Base-by-base conservation (phyloP, 78 protist species). In the Anaeramoeba flamelloides region DNA sequence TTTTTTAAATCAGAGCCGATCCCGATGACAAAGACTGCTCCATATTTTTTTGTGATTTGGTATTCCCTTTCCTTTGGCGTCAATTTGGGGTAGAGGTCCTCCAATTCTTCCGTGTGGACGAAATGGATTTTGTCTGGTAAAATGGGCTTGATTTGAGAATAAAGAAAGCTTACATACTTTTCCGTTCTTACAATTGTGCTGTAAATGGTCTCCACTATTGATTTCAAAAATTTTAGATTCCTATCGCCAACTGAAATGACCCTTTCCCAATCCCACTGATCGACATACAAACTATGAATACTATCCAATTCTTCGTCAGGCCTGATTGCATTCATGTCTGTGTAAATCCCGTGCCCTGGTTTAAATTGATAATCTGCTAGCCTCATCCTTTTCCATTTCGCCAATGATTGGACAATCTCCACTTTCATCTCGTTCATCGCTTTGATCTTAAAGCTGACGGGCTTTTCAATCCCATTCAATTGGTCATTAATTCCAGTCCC, bases 311-410 rank as follows among this genome's bases (percentile, higher is more conserved):
- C 36, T 36, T 78, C 81, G 36, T 78, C 81, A 30, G 30, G 74
- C 33, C 83, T 1, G 39, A 80, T 39, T 37, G 75, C 83, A 40
- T 40, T 37, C 76, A 80, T 64, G 74, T 80, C 83, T 22, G 83
- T 80, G 39, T 38, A 37, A 33, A 80, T 22, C 1, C 83, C 83
- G 38, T 34, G 0, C 33, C 83, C 81, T 4, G 79, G 33, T 30
- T 77, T 40, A 0, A 3, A 30, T 0, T 65, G 30, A 36, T 40
- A 80, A 38, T 80, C 31, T 2, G 32, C 39, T 36, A 80, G 2
- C 8, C 38, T 38, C 74, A 40, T 75, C 34, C 83, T 77, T 40
- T 80, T 80, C 83, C 83, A 80, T 41, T 80, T 80, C 38, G 83
- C 83, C 12, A 80, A 41, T 0, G 83, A 75, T 76, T 37, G 17